These are phyloP conservation scores for Torulaspora delbrueckii DNA, from an alignment of 805 yeast genomes.

Conservation along the genomic window DNA sequence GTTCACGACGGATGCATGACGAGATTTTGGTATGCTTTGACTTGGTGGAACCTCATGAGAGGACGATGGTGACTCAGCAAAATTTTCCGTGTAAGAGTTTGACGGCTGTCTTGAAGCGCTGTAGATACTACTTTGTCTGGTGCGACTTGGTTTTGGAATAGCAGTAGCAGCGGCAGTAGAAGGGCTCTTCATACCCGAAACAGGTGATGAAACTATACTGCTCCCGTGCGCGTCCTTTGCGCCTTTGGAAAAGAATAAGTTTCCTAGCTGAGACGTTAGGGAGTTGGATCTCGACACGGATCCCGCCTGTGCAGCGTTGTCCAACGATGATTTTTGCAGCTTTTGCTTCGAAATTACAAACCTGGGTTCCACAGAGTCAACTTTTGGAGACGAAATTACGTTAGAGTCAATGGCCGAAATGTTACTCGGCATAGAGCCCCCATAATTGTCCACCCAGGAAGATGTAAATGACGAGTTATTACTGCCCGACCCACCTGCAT, in stretches of 20 bases:
- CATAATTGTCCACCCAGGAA: conserved; percentile 34
- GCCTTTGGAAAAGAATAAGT: conserved; percentile 31
- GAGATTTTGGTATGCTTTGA: conserved; percentile 41
- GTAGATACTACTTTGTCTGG: conserved; percentile 34
- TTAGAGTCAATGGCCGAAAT: conserved; percentile 47
- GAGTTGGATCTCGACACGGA: conserved; percentile 34
- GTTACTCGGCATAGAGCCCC: conserved; percentile 39
- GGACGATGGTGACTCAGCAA: conserved; percentile 30
- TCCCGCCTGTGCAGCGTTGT: conserved; percentile 22
- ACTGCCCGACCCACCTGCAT: conserved; percentile 23
- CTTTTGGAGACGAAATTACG: conserved; percentile 66
- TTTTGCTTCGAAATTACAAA: conserved; percentile 79
- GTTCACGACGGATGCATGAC: conserved; percentile 78
- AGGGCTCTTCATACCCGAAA: conserved; percentile 5
- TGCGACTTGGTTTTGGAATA: conserved; percentile 35
- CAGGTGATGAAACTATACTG: background rate
- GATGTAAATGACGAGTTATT: conserved; percentile 34
- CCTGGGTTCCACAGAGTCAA: conserved; percentile 72
- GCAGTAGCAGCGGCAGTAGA: conserved; percentile 29
- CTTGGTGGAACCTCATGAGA: conserved; percentile 36
- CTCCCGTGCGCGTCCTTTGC: conserved; percentile 16
- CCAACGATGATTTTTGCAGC: conserved; percentile 29
- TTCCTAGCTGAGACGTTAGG: conserved; percentile 35
- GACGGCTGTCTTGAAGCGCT: conserved; percentile 35
- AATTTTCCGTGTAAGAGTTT: conserved; percentile 24